Percentiles rank a stretch among this genome's conserved stretches.
Evolutionary conservation across 768 basidiomycete species (phyloP).

Genomic region (Boletus rubescentipes): DNA sequence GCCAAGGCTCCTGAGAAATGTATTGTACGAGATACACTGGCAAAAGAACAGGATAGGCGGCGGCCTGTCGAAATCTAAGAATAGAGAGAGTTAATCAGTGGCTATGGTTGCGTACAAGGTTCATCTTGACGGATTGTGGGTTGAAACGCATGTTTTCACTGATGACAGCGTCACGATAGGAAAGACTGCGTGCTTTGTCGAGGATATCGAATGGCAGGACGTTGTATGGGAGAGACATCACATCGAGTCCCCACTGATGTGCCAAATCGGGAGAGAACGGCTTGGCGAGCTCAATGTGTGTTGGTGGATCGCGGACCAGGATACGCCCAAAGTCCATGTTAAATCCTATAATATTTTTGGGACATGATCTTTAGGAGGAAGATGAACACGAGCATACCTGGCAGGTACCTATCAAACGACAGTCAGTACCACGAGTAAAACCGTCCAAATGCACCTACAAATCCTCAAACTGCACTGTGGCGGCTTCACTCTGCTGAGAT

Average conservation of each 20-base stretch:
- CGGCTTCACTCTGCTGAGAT: constrained; percentile 29
- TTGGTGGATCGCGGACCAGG: constrained; percentile 34
- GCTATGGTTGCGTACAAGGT: constrained; percentile 39
- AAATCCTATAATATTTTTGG: constrained; percentile 13
- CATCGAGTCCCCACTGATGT: constrained; percentile 47
- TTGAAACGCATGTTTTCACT: constrained; percentile 40
- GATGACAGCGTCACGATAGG: constrained; percentile 37
- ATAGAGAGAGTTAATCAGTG: neutral
- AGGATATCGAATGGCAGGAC: constrained; percentile 53
- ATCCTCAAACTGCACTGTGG: constrained; percentile 39
- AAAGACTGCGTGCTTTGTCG: constrained; percentile 36
- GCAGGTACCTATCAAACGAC: constrained; percentile 26
- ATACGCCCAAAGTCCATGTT: constrained; percentile 41
- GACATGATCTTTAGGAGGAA: neutral
- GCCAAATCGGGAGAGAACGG: constrained; percentile 49
- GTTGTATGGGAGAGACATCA: constrained; percentile 57
- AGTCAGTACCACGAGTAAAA: constrained; percentile 11
- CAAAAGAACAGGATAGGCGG: constrained; percentile 63
- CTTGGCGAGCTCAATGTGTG: constrained; percentile 30
- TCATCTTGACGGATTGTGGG: constrained; percentile 43
- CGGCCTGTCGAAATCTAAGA: constrained; percentile 38
- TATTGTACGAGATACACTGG: constrained; percentile 63
- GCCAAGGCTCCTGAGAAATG: constrained; percentile 29
- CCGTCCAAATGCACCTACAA: constrained; percentile 41
- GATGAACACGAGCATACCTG: constrained; percentile 20